phyloP scores from a whole-genome alignment of 2,329 filamentous ascomycete species.

The Diaporthe helianthi region DNA sequence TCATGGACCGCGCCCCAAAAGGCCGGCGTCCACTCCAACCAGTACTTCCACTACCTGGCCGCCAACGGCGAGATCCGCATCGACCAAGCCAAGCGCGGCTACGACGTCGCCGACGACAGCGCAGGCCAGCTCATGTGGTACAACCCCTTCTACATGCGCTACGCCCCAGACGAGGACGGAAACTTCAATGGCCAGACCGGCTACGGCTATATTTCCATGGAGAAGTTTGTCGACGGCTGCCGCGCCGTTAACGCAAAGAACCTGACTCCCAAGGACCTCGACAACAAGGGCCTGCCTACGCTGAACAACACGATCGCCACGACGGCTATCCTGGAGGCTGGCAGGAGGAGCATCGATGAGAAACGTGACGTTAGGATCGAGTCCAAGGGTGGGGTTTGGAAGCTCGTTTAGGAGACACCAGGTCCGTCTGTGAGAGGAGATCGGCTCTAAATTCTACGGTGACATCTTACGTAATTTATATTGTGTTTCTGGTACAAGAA shows the following conservation, averaged over 20 bases:
- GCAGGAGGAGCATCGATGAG: constrained; percentile 84
- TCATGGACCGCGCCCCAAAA: constrained; percentile 94
- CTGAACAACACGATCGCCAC: constrained; percentile 89
- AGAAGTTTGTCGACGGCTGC: constrained; percentile 94
- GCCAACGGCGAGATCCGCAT: constrained; percentile 84
- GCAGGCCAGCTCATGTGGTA: constrained; percentile 78
- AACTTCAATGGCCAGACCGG: constrained; percentile 92
- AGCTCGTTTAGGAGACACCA: constrained; percentile 55
- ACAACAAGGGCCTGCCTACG: constrained; percentile 82
- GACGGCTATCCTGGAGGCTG: constrained; percentile 89
- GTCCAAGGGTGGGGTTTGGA: constrained; percentile 71
- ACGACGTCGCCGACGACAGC: constrained; percentile 89
- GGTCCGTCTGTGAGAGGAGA: not conserved
- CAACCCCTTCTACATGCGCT: constrained; percentile 96
- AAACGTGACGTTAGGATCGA: constrained; percentile 77
- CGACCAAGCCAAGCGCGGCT: constrained; percentile 93
- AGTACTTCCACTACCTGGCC: constrained; percentile 96
- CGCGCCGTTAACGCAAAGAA: constrained; percentile 77
- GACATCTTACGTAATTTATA: not conserved
- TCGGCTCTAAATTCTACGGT: not conserved
- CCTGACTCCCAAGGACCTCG: constrained; percentile 76
- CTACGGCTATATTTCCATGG: constrained; percentile 92
- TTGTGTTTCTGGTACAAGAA: not conserved
- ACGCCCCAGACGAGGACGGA: constrained; percentile 91
- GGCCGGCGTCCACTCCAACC: constrained; percentile 94